Conservation (phyloP, 2,329 filamentous ascomycete species). For the Diaporthe aspalathi region DNA sequence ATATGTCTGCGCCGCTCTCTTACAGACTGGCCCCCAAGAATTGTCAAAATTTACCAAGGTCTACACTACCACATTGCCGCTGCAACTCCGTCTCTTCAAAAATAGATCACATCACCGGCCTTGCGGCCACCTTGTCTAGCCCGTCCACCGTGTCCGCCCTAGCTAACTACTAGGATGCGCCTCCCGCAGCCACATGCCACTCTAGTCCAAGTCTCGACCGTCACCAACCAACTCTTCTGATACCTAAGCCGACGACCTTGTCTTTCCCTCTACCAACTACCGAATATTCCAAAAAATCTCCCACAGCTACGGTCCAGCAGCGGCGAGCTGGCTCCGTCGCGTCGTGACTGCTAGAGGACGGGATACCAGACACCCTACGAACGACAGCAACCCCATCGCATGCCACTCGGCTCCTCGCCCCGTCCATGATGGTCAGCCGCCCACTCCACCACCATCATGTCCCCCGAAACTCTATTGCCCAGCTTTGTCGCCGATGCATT, state of each 20-base stretch:
- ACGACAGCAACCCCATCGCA: not conserved
- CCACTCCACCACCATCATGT: conserved; percentile 37
- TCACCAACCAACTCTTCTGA: not conserved
- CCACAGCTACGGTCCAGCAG: not conserved
- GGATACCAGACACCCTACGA: not conserved
- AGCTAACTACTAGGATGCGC: conserved; percentile 27
- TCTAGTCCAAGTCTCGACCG: not conserved
- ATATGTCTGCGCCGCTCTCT: conserved; percentile 25
- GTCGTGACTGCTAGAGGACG: not conserved
- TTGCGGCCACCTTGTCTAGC: conserved; percentile 17
- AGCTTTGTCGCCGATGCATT: conserved; percentile 49
- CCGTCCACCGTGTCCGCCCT: not conserved
- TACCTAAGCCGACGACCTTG: not conserved
- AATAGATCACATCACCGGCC: conserved; percentile 25
- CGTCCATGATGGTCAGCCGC: conserved; percentile 34
- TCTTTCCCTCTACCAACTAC: not conserved
- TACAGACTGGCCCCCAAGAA: not conserved
- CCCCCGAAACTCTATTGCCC: conserved; percentile 45
- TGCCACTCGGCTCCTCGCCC: conserved; percentile 10
- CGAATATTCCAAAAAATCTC: not conserved
- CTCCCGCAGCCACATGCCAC: conserved; percentile 21
- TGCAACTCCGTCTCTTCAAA: conserved; percentile 25
- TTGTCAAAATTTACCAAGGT: not conserved
- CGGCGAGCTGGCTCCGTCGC: not conserved
- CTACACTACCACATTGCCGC: conserved; percentile 3